phyloP scores from a whole-genome alignment of 106 monocot genomes.

The Agapanthus africanus region DNA sequence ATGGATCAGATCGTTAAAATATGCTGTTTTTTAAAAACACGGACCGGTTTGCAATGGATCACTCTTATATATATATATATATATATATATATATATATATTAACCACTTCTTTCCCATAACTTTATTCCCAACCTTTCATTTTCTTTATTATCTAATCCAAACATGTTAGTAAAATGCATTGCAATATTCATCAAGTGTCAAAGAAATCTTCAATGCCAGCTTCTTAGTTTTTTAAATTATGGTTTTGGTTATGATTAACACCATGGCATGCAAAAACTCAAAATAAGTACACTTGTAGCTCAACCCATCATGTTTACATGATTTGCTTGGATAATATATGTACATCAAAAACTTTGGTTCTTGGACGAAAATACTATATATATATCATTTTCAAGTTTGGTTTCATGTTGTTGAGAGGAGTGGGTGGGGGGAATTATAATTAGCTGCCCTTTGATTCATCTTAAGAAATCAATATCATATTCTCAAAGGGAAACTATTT shows the following conservation, averaged over 20 bases:
- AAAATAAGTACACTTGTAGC: neutral
- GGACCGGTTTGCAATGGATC: too few species aligned
- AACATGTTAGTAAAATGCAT: neutral
- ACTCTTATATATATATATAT: too few species aligned
- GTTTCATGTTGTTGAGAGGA: conserved; percentile 12
- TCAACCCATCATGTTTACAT: neutral
- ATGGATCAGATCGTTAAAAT: too few species aligned
- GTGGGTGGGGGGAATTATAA: conserved; percentile 10
- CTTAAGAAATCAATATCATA: conserved; percentile 6
- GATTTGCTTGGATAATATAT: neutral
- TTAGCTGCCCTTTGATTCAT: neutral
- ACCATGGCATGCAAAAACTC: neutral
- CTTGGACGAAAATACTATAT: neutral
- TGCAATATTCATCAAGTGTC: neutral
- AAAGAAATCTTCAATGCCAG: neutral
- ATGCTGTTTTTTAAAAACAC: too few species aligned
- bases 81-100: neutral
- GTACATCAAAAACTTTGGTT: neutral
- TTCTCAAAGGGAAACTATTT: neutral
- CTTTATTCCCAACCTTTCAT: neutral
- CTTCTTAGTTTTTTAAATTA: neutral
- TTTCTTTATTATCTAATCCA: neutral
- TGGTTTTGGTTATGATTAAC: neutral
- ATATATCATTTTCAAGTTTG: conserved; percentile 4
- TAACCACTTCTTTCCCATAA: neutral